phyloP scores from a whole-genome alignment of 331 rosid genomes.

The Quercus tomentella region DNA sequence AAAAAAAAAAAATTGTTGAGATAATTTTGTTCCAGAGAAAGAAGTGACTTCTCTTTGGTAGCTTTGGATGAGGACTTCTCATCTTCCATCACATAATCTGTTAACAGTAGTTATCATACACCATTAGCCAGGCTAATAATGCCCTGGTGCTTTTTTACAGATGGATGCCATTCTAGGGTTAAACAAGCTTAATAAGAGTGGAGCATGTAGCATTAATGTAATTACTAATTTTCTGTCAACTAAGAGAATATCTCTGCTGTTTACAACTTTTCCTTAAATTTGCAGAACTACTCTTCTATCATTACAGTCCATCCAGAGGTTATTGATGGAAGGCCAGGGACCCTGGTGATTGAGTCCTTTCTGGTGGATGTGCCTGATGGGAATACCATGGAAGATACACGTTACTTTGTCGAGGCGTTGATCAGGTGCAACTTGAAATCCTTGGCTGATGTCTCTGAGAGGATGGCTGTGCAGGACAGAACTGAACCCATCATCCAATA shows the following conservation, averaged over 20 bases:
- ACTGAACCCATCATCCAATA: conserved; percentile 50
- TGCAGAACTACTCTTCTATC: conserved; percentile 67
- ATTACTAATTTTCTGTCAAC: background rate
- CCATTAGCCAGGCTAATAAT: too few relatives aligned
- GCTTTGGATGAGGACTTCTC: too few relatives aligned
- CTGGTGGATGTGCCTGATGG: conserved; percentile 73
- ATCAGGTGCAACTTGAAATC: conserved; percentile 67
- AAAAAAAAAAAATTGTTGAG: too few relatives aligned
- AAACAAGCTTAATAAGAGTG: too few relatives aligned
- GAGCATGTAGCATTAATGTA: too few relatives aligned
- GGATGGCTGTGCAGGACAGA: conserved; percentile 66
- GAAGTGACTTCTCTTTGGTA: too few relatives aligned
- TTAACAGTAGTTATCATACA: too few relatives aligned
- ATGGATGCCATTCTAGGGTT: too few relatives aligned
- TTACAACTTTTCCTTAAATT: conserved; percentile 4
- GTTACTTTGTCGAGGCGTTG: conserved; percentile 61
- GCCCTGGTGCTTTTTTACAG: too few relatives aligned
- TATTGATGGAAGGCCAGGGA: conserved; percentile 64
- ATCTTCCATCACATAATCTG: too few relatives aligned
- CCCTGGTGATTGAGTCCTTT: conserved; percentile 68
- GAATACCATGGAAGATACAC: conserved; percentile 58
- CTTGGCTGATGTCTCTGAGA: conserved; percentile 61
- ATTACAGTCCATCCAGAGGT: conserved; percentile 67
- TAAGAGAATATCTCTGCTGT: conserved; percentile 6
- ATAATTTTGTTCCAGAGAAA: too few relatives aligned